Base-by-base conservation (phyloP, 2,329 filamentous ascomycete genomes). In the Aciculosporium take region DNA sequence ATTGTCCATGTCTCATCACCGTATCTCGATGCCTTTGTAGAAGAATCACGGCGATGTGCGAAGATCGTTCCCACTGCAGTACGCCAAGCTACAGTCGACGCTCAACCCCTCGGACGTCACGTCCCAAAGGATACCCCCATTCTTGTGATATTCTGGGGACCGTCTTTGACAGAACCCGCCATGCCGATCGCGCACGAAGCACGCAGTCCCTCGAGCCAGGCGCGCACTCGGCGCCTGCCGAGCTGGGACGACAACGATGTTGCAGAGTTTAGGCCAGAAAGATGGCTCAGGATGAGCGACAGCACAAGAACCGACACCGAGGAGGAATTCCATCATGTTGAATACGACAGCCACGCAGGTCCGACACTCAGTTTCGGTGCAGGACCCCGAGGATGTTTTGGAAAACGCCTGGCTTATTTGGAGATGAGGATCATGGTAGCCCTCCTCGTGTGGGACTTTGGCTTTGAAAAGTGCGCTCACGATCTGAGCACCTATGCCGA, bases 21-120 rank as follows among this genome's bases (percentile, higher is more conserved):
- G 0, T 63, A 61, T 44, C 53, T 65, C 1, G 61, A 65, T 28
- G 61, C 59, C 4, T 50, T 56, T 2, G 46, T 64, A 2, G 59
- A 64, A 40, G 61, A 67, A 42, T 49, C 54, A 0, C 48, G 64
- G 1, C 55, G 64, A 1, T 36, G 49, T 17, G 46, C 51, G 1
- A 49, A 51, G 3, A 49, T 52, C 7, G 53, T 54, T 1, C 43
- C 55, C 1, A 37, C 55, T 2, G 45, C 60, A 0, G 36, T 53
- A 1, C 53, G 60, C 1, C 46, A 55, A 37, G 54, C 61, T 0
- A 40, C 45, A 9, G 20, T 41, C 2, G 60, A 65, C 30, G 61
- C 58, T 0, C 46, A 52, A 1, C 47, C 63, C 0, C 49, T 65
- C 0, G 62, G 60, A 1, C 42, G 44, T 5, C 45, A 44, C 8